A percentile compares a stretch with the other conserved stretches of the same genome.
phyloP scores from a whole-genome alignment of 495 filamentous ascomycete genomes.

The Annulohypoxylon nitens region DNA sequence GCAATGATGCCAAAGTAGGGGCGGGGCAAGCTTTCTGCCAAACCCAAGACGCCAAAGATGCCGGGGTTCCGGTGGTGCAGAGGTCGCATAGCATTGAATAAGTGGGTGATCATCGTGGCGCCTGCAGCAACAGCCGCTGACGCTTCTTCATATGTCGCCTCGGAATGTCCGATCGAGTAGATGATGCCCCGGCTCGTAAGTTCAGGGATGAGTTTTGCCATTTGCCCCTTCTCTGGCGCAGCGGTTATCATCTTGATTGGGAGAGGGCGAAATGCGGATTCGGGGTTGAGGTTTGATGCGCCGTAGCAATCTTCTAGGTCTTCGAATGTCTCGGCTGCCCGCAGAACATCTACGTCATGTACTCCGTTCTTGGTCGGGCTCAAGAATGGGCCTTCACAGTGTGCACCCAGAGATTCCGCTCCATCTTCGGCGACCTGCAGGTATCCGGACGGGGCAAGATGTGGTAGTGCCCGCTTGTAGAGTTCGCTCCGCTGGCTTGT shows the following conservation, averaged over 20 bases:
- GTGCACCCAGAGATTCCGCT: constrained; percentile 84
- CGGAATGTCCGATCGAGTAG: constrained; percentile 84
- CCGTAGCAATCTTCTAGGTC: constrained; percentile 80
- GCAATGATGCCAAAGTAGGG: constrained; percentile 76
- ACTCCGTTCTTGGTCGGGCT: constrained; percentile 77
- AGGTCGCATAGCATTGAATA: constrained; percentile 91
- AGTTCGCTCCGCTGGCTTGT: constrained; percentile 76
- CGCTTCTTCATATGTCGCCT: constrained; percentile 82
- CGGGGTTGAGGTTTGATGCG: constrained; percentile 65
- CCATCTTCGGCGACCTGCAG: constrained; percentile 69
- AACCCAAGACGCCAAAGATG: constrained; percentile 79
- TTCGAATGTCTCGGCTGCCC: constrained; percentile 62
- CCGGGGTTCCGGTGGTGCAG: constrained; percentile 88
- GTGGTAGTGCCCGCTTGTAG: constrained; percentile 79
- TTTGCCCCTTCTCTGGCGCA: constrained; percentile 79
- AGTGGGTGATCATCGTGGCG: constrained; percentile 86
- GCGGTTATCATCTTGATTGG: constrained; percentile 82
- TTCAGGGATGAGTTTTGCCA: constrained; percentile 70
- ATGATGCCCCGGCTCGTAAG: constrained; percentile 72
- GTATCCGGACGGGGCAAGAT: constrained; percentile 75
- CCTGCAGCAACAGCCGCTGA: constrained; percentile 73
- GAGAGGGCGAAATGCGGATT: constrained; percentile 42
- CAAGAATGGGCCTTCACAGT: constrained; percentile 88
- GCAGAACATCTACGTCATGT: constrained; percentile 76
- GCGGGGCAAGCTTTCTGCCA: constrained; percentile 58